These are phyloP conservation scores for Suillus bovinus DNA, from an alignment of 768 basidiomycete genomes.

Conservation along the genomic window DNA sequence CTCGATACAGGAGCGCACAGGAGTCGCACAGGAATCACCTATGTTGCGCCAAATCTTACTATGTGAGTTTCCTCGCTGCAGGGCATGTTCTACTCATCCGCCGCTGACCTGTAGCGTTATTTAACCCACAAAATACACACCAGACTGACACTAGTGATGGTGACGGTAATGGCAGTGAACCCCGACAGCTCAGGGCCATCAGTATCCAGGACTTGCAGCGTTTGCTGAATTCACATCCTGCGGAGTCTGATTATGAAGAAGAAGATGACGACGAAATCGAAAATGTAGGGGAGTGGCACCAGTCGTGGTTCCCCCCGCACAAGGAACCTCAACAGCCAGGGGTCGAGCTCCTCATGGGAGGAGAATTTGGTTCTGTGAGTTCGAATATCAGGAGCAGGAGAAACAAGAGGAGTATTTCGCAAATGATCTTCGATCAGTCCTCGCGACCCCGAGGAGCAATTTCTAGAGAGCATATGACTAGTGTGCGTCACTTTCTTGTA, in stretches of 20 bases:
- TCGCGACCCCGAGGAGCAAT: conserved; percentile 32
- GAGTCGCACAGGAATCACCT: neutral
- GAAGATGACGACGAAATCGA: conserved; percentile 37
- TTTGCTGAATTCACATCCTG: conserved; percentile 17
- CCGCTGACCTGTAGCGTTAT: conserved; percentile 22
- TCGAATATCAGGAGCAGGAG: conserved; percentile 47
- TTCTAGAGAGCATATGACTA: conserved; percentile 53
- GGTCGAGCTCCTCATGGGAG: conserved; percentile 63
- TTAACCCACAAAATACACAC: conserved; percentile 28
- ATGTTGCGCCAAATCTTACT: conserved; percentile 30
- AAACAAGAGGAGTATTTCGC: conserved; percentile 49
- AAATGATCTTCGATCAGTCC: conserved; percentile 45
- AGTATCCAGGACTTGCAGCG: conserved; percentile 29
- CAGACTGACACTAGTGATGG: conserved; percentile 17
- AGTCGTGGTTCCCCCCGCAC: conserved; percentile 39
- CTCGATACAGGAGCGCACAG: conserved; percentile 7
- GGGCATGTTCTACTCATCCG: conserved; percentile 8
- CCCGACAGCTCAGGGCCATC: conserved; percentile 12
- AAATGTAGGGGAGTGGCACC: conserved; percentile 18
- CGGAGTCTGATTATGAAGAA: conserved; percentile 38
- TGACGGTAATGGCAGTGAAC: conserved; percentile 1
- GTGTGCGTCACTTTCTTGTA: conserved; percentile 42
- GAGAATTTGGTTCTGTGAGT: conserved; percentile 75
- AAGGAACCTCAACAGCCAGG: conserved; percentile 66
- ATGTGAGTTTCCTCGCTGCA: conserved; percentile 21